A percentile compares a stretch with the other conserved stretches of the same genome.
Evolutionary conservation across 768 basidiomycete genomes (phyloP).

Genomic region (Leccinum broughii): DNA sequence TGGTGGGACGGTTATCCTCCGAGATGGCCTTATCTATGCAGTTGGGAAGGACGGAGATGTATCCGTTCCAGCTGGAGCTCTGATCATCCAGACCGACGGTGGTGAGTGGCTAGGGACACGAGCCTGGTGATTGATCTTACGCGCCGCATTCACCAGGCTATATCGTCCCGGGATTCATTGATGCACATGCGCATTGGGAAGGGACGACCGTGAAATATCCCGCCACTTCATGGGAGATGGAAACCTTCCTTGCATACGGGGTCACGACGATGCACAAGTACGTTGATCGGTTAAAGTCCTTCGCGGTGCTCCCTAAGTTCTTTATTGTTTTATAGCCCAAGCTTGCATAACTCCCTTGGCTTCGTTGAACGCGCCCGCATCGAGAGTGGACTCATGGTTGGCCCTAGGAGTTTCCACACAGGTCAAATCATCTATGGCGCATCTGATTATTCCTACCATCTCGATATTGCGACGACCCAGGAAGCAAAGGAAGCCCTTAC

Average conservation of each 20-base stretch:
- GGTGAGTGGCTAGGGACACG: conserved; percentile 41
- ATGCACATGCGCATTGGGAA: conserved; percentile 77
- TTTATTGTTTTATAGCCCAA: conserved; percentile 47
- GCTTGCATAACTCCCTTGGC: conserved; percentile 58
- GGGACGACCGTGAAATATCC: conserved; percentile 56
- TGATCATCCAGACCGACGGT: conserved; percentile 58
- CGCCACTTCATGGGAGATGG: conserved; percentile 70
- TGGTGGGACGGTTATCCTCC: conserved; percentile 52
- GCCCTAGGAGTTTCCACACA: conserved; percentile 72
- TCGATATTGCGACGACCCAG: conserved; percentile 60
- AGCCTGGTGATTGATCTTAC: conserved; percentile 1
- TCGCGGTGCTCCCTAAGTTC: not conserved
- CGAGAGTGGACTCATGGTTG: conserved; percentile 67
- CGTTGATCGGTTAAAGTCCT: conserved; percentile 13
- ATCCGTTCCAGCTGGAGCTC: conserved; percentile 39
- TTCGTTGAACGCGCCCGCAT: conserved; percentile 67
- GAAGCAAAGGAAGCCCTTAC: conserved; percentile 67
- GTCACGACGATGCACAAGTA: conserved; percentile 79
- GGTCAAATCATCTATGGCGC: conserved; percentile 56
- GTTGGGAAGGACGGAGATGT: conserved; percentile 40
- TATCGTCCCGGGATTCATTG: conserved; percentile 71
- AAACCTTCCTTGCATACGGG: conserved; percentile 74
- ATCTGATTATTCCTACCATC: conserved; percentile 55
- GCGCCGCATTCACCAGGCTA: conserved; percentile 43
- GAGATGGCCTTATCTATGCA: conserved; percentile 58